Base-by-base conservation (phyloP, 345 rosid species). In the Gynandropsis gynandra region DNA sequence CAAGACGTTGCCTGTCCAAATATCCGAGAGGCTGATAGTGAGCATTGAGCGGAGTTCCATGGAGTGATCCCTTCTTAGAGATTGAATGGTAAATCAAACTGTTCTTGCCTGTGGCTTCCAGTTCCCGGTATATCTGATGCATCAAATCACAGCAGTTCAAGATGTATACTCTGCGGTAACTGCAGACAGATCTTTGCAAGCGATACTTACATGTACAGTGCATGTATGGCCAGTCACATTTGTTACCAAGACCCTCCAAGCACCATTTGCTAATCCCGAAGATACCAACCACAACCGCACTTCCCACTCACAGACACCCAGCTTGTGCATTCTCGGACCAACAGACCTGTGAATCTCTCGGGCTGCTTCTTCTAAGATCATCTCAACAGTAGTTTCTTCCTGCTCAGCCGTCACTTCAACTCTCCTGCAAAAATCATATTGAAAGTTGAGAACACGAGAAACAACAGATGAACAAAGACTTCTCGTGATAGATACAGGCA, bases 231-330 rank as follows among this genome's bases (percentile, higher is more conserved):
- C 97, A 45, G 95, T 83, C 64, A 88, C 81, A 56, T 93, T 93
- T 36, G 94, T 76, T 47, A 83, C 88, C 4, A 80, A 76, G 44
- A 93, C 71, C 77, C 99, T 85, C 97, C 99, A 93, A 56, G 97
- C 94, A 39, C 99, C 97, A 67, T 80, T 85, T 49, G 92, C 90
- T 61, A 68, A 72, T 53, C 97, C 97, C 45, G 78, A 70, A 60
- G 92, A 76, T 36, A 71, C 67, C 65, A 93, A 81, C 97, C 99
- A 85, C 57, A 93, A 77, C 79, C 87, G 83, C 72, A 88, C 89
- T 77, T 93, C 99, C 99, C 99, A 88, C 75, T 88, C 94, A 33
- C 85, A 82, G 51, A 88, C 97, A 67, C 97, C 85, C 66, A 88
- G 61, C 49, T 75, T 77, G 47, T 93, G 87, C 99, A 93, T 88